Base-by-base conservation (phyloP, 2,329 filamentous ascomycete species). In the Ascochyta fabae region DNA sequence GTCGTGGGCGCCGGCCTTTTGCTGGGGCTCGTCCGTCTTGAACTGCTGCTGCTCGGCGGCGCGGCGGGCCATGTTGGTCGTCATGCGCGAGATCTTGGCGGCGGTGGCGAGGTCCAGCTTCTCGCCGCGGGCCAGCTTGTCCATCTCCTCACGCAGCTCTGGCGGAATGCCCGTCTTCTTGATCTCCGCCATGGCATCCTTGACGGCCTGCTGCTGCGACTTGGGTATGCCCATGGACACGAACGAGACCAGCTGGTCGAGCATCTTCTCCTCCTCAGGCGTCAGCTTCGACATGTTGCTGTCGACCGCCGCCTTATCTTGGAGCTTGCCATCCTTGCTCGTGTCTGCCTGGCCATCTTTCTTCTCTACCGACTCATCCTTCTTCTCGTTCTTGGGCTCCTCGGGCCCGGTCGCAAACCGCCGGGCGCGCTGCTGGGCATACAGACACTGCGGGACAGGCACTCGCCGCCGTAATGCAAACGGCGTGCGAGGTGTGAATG, bases 81-180 rank as follows among this genome's bases (percentile, higher is more conserved):
- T 80, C 58, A 88, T 76, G 27, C 81, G 79, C 65, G 85, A 80
- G 50, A 88, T 74, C 71, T 86, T 87, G 36, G 88, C 84, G 16
- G 86, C 84, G 10, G 82, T 83, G 65, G 82, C 82, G 56, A 85
- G 68, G 34, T 81, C 80, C 29, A 83, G 68, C 51, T 75, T 73
- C 61, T 80, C 76, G 29, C 79, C 79, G 29, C 79, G 81, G 73
- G 72, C 77, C 67, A 79, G 77, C 61, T 81, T 81, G 46, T 86
- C 80, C 74, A 88, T 83, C 48, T 89, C 82, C 61, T 88, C 83
- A 50, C 84, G 83, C 16, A 92, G 77, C 69, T 92, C 90, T 22
- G 77, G 67, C 1, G 91, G 90, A 15, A 92, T 84, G 9, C 92
- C 92, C 38, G 87, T 81, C 57, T 82, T 81, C 76, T 87, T 86